Conservation (phyloP, 179 eudicot genomes). For the Gypsophila paniculata region DNA sequence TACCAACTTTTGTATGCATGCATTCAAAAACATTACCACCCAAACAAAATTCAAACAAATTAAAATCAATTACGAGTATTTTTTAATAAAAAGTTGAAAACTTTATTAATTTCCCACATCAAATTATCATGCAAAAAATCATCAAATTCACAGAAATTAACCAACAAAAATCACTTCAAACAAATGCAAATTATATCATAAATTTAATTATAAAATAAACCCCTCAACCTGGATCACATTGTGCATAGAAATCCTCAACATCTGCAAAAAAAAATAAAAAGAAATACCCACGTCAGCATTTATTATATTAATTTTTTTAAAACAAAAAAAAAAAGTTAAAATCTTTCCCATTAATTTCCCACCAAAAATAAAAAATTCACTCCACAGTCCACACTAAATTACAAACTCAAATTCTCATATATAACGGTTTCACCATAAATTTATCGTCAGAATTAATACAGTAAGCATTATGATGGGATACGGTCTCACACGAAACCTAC, state of each 20-base stretch:
- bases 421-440: too few relatives aligned
- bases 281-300: conserved; percentile 5
- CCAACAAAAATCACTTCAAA: neutral
- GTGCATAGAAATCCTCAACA: conserved; percentile 54
- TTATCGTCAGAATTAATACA: too few relatives aligned
- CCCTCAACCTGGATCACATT: conserved; percentile 58
- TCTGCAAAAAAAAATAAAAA: conserved; percentile 34
- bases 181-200: neutral
- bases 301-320: too few relatives aligned
- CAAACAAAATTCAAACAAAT: neutral
- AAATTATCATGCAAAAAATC: neutral
- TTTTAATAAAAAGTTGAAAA: neutral
- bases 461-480: too few relatives aligned
- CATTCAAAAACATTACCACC: neutral
- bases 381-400: neutral
- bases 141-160: neutral
- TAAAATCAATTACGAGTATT: neutral
- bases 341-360: neutral
- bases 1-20: conserved; percentile 19
- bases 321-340: neutral
- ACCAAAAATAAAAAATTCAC: conserved; percentile 10
- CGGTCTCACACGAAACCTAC: too few relatives aligned
- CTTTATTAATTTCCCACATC: conserved; percentile 2
- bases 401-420: neutral
- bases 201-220: neutral